A percentile compares a stretch with the other conserved stretches of the same genome.
Evolutionary conservation across 2,329 filamentous ascomycete species (phyloP).

Genomic region (Penicillium sp.): DNA sequence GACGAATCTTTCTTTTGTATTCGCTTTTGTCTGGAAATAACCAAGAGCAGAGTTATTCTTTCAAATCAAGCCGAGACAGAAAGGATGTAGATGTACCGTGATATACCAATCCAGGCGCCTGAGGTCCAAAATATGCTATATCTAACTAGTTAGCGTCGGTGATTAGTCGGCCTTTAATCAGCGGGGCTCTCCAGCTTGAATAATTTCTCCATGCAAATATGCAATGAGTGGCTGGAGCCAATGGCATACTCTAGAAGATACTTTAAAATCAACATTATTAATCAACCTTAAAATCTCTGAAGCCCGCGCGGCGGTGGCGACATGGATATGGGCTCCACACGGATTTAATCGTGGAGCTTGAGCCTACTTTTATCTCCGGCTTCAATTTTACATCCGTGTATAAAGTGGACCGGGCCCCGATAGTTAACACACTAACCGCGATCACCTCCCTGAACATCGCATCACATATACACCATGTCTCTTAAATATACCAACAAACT

Average conservation of each 20-base stretch:
- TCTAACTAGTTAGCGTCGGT: no score
- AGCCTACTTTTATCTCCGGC: background rate
- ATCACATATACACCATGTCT: background rate
- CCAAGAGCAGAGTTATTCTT: no score
- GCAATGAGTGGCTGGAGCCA: background rate
- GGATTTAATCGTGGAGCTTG: background rate
- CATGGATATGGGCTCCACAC: background rate
- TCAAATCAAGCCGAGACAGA: no score
- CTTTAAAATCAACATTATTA: background rate
- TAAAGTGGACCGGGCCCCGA: background rate
- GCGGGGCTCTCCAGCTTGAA: no score
- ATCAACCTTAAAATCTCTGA: background rate
- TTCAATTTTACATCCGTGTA: background rate
- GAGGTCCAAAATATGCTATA: no score
- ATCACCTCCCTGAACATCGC: background rate
- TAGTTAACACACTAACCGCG: background rate
- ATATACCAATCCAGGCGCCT: no score
- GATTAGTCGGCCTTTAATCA: no score
- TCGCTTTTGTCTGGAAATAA: no score
- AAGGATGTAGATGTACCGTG: no score
- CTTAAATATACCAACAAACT: slow-evolving; percentile 16
- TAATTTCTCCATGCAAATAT: no score
- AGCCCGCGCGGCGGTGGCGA: background rate
- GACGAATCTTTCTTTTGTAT: no score
- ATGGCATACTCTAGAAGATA: background rate